Evolutionary conservation across 306 rosid genomes (phyloP).

Genomic region (Lupinus albus): DNA sequence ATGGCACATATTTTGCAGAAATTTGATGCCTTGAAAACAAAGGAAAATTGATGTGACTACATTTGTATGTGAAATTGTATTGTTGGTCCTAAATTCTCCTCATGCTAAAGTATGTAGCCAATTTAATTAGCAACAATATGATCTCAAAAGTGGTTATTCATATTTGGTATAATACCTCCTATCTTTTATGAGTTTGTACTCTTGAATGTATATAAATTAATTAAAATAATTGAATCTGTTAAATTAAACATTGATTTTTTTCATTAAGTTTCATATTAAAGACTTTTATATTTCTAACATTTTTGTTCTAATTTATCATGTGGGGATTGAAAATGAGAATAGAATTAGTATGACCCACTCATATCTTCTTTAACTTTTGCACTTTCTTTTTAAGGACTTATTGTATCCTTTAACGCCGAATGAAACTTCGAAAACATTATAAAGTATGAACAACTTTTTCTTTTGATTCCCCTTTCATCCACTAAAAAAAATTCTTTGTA

Average conservation of each 20-base stretch:
- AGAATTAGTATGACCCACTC: background rate
- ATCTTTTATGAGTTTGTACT: too few relatives aligned
- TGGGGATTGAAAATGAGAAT: too few relatives aligned
- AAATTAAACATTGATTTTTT: too few relatives aligned
- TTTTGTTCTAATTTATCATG: too few relatives aligned
- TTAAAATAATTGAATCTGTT: too few relatives aligned
- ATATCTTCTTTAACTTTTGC: background rate
- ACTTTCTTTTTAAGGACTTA: background rate
- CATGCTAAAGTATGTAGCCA: background rate
- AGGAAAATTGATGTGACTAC: constrained; percentile 46
- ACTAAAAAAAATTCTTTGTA: constrained; percentile 8
- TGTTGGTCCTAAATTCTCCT: constrained; percentile 12
- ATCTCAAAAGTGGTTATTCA: too few relatives aligned
- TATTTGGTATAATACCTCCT: too few relatives aligned
- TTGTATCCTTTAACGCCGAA: background rate
- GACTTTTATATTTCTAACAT: too few relatives aligned
- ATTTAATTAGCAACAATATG: too few relatives aligned
- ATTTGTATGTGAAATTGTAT: constrained; percentile 29
- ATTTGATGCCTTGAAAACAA: constrained; percentile 37
- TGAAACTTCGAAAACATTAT: background rate
- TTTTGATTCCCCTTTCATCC: background rate
- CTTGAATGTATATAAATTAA: too few relatives aligned
- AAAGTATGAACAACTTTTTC: constrained; percentile 6
- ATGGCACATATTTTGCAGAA: constrained; percentile 36
- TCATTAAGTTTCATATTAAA: too few relatives aligned